Conservation (phyloP, 75 land plant species). For the Pseudotsuga menziesii region DNA sequence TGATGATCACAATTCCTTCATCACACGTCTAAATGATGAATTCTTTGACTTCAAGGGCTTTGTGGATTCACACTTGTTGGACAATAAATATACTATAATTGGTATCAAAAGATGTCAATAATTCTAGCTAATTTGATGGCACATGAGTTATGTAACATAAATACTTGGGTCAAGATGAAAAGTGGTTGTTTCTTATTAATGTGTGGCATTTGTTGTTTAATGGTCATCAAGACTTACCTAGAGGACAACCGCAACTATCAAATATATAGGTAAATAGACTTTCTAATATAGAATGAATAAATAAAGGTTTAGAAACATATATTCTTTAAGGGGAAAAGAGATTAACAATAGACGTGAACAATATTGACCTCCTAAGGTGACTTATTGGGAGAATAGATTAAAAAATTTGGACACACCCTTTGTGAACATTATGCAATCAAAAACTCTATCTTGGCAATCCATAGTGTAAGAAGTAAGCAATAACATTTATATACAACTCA, state of each 20-base stretch:
- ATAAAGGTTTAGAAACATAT: not conserved
- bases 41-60: too few species aligned
- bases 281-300: not conserved
- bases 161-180: not conserved
- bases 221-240: not conserved
- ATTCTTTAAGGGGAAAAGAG: not conserved
- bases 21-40: not conserved
- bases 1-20: not conserved
- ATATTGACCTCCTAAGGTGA: not conserved
- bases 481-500: too few species aligned
- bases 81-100: too few species aligned
- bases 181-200: too few species aligned
- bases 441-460: too few species aligned
- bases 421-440: too few species aligned
- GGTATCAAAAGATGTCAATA: not conserved
- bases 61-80: not conserved
- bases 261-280: too few species aligned
- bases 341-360: not conserved
- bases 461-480: too few species aligned
- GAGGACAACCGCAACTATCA: not conserved
- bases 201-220: too few species aligned
- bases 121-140: not conserved
- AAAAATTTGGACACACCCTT: too few species aligned
- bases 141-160: not conserved
- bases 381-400: too few species aligned